Conservation (phyloP, 2,329 filamentous ascomycete species). For the Aspergillus spinulosporus region DNA sequence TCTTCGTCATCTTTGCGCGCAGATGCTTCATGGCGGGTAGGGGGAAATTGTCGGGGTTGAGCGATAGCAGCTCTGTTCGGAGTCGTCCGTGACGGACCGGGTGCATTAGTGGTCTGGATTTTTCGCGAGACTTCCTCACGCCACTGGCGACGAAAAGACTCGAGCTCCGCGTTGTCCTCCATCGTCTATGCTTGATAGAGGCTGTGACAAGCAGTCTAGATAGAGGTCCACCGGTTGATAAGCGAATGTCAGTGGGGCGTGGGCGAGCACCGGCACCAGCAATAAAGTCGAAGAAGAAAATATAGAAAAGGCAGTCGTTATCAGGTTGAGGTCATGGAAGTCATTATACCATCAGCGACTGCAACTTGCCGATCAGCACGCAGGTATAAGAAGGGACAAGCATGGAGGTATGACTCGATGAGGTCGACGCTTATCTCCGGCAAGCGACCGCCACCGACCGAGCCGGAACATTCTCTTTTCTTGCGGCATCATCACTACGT, state of each 20-base stretch:
- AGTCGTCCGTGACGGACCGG: conserved; percentile 18
- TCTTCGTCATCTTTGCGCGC: conserved; percentile 42
- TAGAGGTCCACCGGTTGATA: conserved; percentile 23
- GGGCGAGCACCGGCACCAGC: neutral
- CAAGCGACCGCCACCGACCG: conserved; percentile 26
- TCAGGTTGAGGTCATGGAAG: neutral
- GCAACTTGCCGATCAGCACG: neutral
- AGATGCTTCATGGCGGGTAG: conserved; percentile 41
- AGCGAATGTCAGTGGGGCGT: conserved; percentile 17
- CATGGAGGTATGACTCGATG: neutral
- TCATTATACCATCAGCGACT: neutral
- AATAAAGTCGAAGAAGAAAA: neutral
- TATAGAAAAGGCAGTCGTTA: neutral
- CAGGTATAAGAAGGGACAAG: neutral
- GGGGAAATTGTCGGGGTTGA: conserved; percentile 35
- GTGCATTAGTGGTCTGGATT: conserved; percentile 31
- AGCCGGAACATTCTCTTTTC: conserved; percentile 23
- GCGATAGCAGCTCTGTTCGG: conserved; percentile 22
- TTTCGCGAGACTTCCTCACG: conserved; percentile 70
- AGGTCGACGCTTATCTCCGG: conserved; percentile 19
- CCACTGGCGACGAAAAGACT: conserved; percentile 85
- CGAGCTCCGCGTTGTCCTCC: conserved; percentile 67
- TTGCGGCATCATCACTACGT: conserved; percentile 17
- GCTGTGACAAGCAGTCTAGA: conserved; percentile 17
- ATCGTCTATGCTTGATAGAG: conserved; percentile 26